Evolutionary conservation across 2,329 filamentous ascomycete genomes (phyloP), one percentile per base, ranked within the genome.

Genomic region (Trichophyton equinum): DNA sequence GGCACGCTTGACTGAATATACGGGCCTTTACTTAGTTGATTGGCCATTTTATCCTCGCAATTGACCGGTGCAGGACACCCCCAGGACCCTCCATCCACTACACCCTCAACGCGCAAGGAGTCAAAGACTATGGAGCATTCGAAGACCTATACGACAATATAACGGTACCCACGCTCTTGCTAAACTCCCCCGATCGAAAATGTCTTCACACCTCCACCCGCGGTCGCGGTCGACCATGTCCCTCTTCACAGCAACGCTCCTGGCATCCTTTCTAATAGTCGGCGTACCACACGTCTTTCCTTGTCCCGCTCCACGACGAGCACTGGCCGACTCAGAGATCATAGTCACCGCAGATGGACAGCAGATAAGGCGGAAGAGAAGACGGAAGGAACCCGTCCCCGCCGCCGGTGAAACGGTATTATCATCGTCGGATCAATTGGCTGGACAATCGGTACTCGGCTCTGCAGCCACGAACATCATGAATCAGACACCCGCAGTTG

Each of bases 211-310:
- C 76, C 85, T 99, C 47, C 94, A 99, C 74, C 94, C 94, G 38
- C 86, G 91, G 74, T 97, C 92, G 67, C 86, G 89, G 69, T 89
- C 90, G 78, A 99, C 94, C 68, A 91, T 88, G 61, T 94, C 91
- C 53, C 86, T 99, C 63, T 99, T 99, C 78, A 91, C 90, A 58
- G 89, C 88, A n/a, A 97, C 92, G 0, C 82, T 97, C 60, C 81
- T 89, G 64, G 85, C 91, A 36, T 94, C 88, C 67, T 96, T 99
- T 74, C 82, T 96, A 65, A 91, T 99, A 64, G 94, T 99, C 59
- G 89, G 84, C 33, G 79, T 96, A 51, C 94, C 94, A 22, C 94
- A 99, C 73, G 72, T 95, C 33, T 82, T 99, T 18, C 94, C 94
- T 1, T 99, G 94, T 72, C 94, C 94, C 1, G 89, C 90, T 53